Evolutionary conservation across 73 alveolate genomes (phyloP).

Genomic region (Stentor roeselii): DNA sequence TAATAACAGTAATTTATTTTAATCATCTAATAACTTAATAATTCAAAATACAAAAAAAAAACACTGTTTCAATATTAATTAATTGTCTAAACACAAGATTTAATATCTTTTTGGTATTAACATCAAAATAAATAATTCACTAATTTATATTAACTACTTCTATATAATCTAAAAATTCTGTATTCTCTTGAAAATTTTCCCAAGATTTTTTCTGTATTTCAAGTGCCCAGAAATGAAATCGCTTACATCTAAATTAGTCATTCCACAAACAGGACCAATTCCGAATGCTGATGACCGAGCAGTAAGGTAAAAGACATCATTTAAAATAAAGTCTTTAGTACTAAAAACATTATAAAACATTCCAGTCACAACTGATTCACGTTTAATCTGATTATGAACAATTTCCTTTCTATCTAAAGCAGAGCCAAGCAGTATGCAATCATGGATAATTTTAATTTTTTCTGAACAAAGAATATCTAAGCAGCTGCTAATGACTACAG

Average conservation of each 20-base stretch:
- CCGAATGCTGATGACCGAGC: neutral
- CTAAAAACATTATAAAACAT: no score
- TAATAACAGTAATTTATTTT: no score
- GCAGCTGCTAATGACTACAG: neutral
- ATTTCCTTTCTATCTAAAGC: neutral
- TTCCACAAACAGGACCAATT: neutral
- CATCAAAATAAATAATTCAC: no score
- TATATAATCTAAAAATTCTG: neutral
- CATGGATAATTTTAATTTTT: neutral
- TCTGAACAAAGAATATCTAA: neutral
- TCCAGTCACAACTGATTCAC: neutral
- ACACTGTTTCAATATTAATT: no score
- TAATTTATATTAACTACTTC: no score
- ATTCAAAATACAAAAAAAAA: no score
- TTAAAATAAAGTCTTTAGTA: neutral
- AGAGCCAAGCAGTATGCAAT: neutral
- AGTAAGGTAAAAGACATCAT: neutral
- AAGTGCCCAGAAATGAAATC: neutral
- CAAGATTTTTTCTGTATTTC: neutral
- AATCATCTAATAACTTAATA: no score
- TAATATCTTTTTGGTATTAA: no score
- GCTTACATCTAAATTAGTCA: neutral
- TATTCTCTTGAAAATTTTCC: neutral
- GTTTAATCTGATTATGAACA: neutral
- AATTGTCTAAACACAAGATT: no score